These are phyloP conservation scores for Limtongozyma cylindracea DNA, from an alignment of 805 yeast species.

Conservation along the genomic window DNA sequence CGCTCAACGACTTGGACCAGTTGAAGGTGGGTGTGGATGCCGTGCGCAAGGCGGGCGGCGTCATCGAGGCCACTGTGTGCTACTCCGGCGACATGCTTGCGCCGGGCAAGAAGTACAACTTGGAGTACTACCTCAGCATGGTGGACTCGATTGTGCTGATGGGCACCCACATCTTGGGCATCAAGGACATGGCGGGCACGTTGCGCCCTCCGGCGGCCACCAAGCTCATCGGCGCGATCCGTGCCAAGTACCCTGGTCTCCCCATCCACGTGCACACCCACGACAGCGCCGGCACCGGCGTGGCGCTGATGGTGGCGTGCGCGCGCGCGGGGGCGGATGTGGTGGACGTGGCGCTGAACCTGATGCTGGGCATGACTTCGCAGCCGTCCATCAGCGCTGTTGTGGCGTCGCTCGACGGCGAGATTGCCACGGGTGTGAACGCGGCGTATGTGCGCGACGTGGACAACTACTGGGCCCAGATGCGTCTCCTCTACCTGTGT, in stretches of 20 bases:
- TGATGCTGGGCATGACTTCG: conserved; percentile 95
- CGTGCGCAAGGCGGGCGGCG: conserved; percentile 96
- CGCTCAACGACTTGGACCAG: conserved; percentile 90
- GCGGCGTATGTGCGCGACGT: conserved; percentile 49
- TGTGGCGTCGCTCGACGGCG: conserved; percentile 79
- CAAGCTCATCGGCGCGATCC: conserved; percentile 50
- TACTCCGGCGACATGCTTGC: conserved; percentile 97
- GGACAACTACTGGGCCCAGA: conserved; percentile 96
- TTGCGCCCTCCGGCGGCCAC: conserved; percentile 88
- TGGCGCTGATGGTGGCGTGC: conserved; percentile 85
- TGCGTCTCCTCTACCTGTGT: conserved; percentile 88
- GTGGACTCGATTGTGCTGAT: conserved; percentile 65
- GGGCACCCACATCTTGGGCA: conserved; percentile 96
- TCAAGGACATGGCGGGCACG: conserved; percentile 99
- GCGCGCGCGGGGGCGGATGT: conserved; percentile 96
- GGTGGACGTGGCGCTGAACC: conserved; percentile 91
- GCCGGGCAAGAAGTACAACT: conserved; percentile 88
- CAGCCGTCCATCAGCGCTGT: conserved; percentile 93
- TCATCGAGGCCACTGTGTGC: conserved; percentile 94
- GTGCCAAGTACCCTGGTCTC: conserved; percentile 72
- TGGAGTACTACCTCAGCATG: conserved; percentile 65
- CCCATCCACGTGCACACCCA: conserved; percentile 98
- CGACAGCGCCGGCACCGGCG: conserved; percentile 99
- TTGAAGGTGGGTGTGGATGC: conserved; percentile 95
- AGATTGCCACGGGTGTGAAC: conserved; percentile 47